phyloP scores from a whole-genome alignment of 805 yeast genomes.

The Metschnikowia lochheadii region DNA sequence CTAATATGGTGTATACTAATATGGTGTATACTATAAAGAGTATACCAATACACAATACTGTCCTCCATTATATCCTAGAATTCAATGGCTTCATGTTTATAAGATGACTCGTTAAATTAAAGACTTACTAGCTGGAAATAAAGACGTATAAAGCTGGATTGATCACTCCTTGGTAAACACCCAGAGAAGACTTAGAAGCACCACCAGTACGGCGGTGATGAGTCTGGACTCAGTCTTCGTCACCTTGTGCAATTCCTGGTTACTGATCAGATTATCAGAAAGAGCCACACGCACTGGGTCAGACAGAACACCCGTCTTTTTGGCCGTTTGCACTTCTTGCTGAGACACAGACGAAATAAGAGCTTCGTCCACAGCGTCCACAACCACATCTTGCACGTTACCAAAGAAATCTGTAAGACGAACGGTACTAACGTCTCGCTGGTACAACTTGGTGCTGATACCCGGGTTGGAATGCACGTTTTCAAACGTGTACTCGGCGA shows the following conservation, averaged over 20 bases:
- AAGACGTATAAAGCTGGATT: no score
- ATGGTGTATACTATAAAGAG: no score
- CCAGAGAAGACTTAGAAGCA: conserved; percentile 17
- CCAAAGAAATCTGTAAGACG: conserved; percentile 92
- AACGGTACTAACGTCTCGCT: conserved; percentile 63
- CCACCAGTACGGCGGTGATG: conserved; percentile 15
- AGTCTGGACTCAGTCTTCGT: conserved; percentile 13
- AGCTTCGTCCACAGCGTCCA: conserved; percentile 54
- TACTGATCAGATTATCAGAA: conserved; percentile 6
- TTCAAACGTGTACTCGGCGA: conserved; percentile 78
- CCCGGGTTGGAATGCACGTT: conserved; percentile 92
- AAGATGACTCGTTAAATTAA: no score
- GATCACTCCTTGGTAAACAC: conserved; percentile 12
- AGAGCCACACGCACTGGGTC: conserved; percentile 6
- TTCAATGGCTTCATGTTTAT: no score
- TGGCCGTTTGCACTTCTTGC: neutral
- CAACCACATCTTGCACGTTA: conserved; percentile 74
- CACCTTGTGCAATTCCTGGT: conserved; percentile 14
- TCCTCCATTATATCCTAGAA: no score
- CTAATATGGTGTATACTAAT: no score
- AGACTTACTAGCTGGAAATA: no score
- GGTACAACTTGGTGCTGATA: conserved; percentile 75
- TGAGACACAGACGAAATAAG: conserved; percentile 22
- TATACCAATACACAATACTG: no score
- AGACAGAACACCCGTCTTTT: neutral